Evolutionary conservation across 1,139 yeast species (phyloP), one percentile per base, ranked within the genome.

Genomic region (Sugiyamaella grinbergsii): DNA sequence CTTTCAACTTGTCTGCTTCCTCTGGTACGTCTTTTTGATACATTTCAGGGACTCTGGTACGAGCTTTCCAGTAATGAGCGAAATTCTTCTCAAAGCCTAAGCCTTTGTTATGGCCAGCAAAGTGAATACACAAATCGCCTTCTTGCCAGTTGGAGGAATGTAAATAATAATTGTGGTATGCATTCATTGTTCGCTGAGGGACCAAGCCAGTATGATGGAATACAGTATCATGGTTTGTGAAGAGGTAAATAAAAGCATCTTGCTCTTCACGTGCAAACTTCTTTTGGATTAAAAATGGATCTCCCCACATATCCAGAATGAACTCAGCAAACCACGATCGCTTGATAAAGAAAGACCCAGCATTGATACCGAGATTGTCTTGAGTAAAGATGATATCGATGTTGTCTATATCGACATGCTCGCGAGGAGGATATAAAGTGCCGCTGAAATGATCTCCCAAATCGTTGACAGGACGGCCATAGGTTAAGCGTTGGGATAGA

Each of bases 131-230:
- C 39, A 64, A 56, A 45, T 64, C 66, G 6, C 65, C 64, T n/a
- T 54, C 54, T 26, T 50, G 52, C 49, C 53, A 63, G 15, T 56
- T 32, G 57, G 63, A 55, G 19, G 52, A 51, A 15, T 51, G 54
- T 31, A 59, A 54, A 5, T 52, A 45, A 15, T 60, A 51, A 7
- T 45, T 53, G 38, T 49, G 49, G 50, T 65, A 70, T 1, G 72
- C 57, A 52, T 69, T 69, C 51, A 69, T 53, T 37, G 64, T 49
- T 7, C 71, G 55, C 57, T 67, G 71, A 10, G 71, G 68, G 3
- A 70, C 69, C 28, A 69, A 49, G 4, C 65, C 73, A 10, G 66
- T 57, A 47, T 66, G 70, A 43, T 61, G 58, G 31, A 60, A 56
- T 8, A 65, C 42, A 15, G 57, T 56, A 15, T 52, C 53, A 48